Percentiles rank a stretch among this genome's conserved stretches.
Conservation (phyloP, 345 rosid genomes). For the Sonneratia alba region DNA sequence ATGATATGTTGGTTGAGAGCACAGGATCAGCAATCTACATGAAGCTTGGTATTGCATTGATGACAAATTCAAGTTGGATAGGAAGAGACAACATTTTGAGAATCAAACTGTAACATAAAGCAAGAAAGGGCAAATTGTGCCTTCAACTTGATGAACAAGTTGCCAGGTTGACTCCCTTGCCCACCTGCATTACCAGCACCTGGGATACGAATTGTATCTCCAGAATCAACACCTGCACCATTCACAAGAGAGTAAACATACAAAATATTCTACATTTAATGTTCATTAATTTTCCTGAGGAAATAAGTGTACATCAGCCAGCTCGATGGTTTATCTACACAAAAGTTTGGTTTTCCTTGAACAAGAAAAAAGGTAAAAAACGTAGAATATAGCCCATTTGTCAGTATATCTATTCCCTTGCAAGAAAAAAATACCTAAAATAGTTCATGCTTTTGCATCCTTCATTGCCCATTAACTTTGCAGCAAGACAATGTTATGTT, state of each 20-base stretch:
- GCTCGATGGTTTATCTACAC: neutral
- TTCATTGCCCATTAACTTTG: neutral
- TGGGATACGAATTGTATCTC: slow-evolving; percentile 61
- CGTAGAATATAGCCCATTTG: neutral
- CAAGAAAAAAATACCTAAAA: neutral
- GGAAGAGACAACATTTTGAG: neutral
- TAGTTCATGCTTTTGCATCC: neutral
- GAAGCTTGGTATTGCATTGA: neutral
- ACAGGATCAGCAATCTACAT: neutral
- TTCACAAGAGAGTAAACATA: slow-evolving; percentile 10
- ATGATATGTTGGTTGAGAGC: neutral
- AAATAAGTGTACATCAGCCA: neutral
- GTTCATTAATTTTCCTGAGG: neutral
- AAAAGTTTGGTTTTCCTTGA: neutral
- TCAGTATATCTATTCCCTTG: neutral
- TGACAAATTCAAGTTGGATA: neutral
- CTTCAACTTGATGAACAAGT: slow-evolving; percentile 69
- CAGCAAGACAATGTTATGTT: neutral
- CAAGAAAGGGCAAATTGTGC: slow-evolving; percentile 19
- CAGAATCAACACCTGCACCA: slow-evolving; percentile 69
- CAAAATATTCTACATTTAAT: neutral
- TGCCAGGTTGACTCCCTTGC: slow-evolving; percentile 55
- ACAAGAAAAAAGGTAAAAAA: neutral
- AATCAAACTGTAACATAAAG: neutral
- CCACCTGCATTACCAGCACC: slow-evolving; percentile 66